phyloP scores from a whole-genome alignment of 768 basidiomycete genomes.

The Mycena galopus region DNA sequence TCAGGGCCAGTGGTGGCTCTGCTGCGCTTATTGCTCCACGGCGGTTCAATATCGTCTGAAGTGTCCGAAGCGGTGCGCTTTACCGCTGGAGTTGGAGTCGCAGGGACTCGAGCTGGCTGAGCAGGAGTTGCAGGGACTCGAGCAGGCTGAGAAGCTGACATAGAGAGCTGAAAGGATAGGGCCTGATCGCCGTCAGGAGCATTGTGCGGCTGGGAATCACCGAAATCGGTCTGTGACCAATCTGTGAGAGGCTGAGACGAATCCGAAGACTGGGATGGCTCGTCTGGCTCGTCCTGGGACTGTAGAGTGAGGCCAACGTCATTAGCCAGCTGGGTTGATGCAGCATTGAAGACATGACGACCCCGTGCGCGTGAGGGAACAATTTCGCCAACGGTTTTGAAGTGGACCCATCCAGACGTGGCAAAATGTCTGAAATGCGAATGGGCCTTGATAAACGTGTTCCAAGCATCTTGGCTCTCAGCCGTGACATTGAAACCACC shows the following conservation, averaged over 20 bases:
- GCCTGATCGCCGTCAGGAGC: neutral
- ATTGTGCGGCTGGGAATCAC: neutral
- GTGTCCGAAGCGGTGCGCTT: neutral
- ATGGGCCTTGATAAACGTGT: slow-evolving; percentile 9
- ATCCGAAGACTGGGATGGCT: neutral
- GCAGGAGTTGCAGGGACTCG: neutral
- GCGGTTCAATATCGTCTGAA: neutral
- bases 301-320: neutral
- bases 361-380: slow-evolving; percentile 1
- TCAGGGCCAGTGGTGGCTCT: neutral
- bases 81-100: neutral
- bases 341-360: slow-evolving; percentile 11
- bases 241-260: neutral
- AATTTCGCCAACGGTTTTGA: neutral
- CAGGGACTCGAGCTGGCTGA: neutral
- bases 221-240: slow-evolving; percentile 3
- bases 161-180: too few relatives aligned
- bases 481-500: slow-evolving; percentile 21
- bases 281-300: neutral
- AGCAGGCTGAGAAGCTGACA: neutral
- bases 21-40: neutral
- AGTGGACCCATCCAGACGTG: slow-evolving; percentile 5
- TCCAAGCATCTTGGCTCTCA: slow-evolving; percentile 19
- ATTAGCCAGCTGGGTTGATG: neutral
- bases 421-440: slow-evolving; percentile 22